Evolutionary conservation across 2,329 filamentous ascomycete genomes (phyloP), one percentile per base, ranked within the genome.

Genomic region (Lachnellula willkommii): DNA sequence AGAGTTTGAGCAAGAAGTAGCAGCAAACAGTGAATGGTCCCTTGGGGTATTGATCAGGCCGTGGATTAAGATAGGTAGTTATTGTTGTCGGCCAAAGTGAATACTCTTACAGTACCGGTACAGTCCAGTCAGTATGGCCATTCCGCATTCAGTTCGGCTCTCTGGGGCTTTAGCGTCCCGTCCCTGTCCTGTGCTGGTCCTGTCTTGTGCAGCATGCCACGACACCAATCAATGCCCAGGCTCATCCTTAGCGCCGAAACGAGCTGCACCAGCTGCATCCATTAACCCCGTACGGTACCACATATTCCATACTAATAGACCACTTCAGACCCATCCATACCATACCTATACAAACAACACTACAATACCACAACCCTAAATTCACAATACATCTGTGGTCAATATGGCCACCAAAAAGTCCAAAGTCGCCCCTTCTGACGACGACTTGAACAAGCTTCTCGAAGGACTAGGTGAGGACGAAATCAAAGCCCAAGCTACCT

Each of bases 371-470:
- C 5, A 47, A 32, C n/a, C 2, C 28, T 47, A 14, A 8, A 17
- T 14, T 35, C 7, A 45, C 42, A 3, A 32, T 8, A 28, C n/a
- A 26, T 47, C 15, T 28, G 40, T 35, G 15, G 20, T 15, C 36
- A 37, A 56, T 64, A 87, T 87, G 83, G 74, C 83, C 32, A 77
- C 80, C 64, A 85, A 82, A 69, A 81, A 81, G 69, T 72, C 77
- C 57, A 85, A 84, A 70, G 73, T 79, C 32, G 69, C 74, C 48
- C 72, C 79, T 37, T 77, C 79, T 59, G 80, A 84, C 68, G 82
- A 85, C 68, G 83, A 85, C 66, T 72, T 88, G 65, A 81, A 82
- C 65, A 81, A 86, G 62, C 80, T 88, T 65, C 83, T 88, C 68
- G 80, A 83, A 60, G 82, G 79, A 58, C 80, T 88, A 65, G 78